phyloP scores from a whole-genome alignment of 2,329 filamentous ascomycete species.

The Colletotrichum endophyticum region DNA sequence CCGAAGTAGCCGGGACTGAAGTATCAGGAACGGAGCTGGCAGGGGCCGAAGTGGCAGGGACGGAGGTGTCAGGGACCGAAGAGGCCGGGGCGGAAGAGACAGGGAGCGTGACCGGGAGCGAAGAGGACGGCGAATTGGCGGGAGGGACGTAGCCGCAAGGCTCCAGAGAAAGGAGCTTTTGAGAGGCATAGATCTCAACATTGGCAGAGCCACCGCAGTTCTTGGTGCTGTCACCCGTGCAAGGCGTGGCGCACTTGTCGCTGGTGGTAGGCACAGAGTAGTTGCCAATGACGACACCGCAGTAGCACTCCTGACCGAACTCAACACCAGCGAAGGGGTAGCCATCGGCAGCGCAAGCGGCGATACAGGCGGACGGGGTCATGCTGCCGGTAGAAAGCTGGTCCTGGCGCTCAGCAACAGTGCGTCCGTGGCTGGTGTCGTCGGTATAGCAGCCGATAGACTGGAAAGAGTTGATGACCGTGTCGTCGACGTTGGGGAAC shows the following conservation, averaged over 20 bases:
- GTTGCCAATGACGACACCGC: conserved; percentile 58
- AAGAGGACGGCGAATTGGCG: conserved; percentile 19
- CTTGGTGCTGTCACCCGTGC: conserved; percentile 49
- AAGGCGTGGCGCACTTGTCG: conserved; percentile 53
- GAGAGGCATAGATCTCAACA: conserved; percentile 52
- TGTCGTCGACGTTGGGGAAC: conserved; percentile 45
- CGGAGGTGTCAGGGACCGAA: neutral
- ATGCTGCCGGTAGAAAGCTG: conserved; percentile 38
- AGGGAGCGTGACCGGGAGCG: conserved; percentile 23
- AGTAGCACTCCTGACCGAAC: conserved; percentile 50
- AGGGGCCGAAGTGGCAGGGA: neutral
- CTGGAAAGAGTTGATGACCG: conserved; percentile 57
- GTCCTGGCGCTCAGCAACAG: conserved; percentile 49
- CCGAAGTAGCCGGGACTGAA: neutral
- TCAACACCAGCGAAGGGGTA: conserved; percentile 55
- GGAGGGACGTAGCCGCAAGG: conserved; percentile 48
- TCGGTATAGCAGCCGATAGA: conserved; percentile 68
- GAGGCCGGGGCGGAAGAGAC: neutral
- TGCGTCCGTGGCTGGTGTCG: conserved; percentile 41
- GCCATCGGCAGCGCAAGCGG: conserved; percentile 45
- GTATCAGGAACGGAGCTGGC: neutral
- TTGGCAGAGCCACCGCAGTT: conserved; percentile 48
- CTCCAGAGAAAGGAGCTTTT: conserved; percentile 53
- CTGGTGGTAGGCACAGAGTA: conserved; percentile 39
- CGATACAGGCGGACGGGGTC: conserved; percentile 48